Percentiles rank a stretch among this genome's conserved stretches.
These are phyloP conservation scores for Oryza glaberrima DNA, from an alignment of 176 grass and related monocot genomes.

Conservation along the genomic window DNA sequence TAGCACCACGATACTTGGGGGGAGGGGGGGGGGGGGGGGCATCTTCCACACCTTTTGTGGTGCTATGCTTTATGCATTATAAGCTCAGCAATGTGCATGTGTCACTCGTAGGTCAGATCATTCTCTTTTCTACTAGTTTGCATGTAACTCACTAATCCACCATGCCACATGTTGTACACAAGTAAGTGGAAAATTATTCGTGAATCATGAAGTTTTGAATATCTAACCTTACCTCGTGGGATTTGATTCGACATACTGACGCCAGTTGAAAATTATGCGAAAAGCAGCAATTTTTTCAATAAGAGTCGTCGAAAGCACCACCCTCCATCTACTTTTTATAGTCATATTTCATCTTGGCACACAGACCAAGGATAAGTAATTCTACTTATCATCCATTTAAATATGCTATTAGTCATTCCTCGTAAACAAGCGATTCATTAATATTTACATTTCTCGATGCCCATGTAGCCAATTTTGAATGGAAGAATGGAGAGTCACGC, in stretches of 20 bases:
- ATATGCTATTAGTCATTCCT: no score
- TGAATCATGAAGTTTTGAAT: constrained; percentile 21
- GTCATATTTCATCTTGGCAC: no score
- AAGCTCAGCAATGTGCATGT: neutral
- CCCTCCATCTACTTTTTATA: no score
- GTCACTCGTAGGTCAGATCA: constrained; percentile 21
- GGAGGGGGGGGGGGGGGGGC: no score
- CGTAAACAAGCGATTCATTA: no score
- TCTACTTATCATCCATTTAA: no score
- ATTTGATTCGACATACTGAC: neutral
- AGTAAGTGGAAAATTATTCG: neutral
- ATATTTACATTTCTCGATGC: no score
- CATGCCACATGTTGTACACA: constrained; percentile 10
- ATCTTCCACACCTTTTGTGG: constrained; percentile 31
- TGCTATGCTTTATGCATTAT: constrained; percentile 19
- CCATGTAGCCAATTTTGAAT: no score
- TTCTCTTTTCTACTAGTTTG: neutral
- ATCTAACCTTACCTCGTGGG: neutral
- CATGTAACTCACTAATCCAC: constrained; percentile 11
- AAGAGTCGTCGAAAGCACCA: neutral
- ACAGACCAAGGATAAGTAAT: no score
- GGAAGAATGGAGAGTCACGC: no score
- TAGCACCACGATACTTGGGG: constrained; percentile 16
- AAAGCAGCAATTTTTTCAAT: neutral
- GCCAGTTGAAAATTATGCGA: neutral